These are phyloP conservation scores for Leccinum subtestaceum DNA, from an alignment of 768 basidiomycete genomes.

Conservation along the genomic window DNA sequence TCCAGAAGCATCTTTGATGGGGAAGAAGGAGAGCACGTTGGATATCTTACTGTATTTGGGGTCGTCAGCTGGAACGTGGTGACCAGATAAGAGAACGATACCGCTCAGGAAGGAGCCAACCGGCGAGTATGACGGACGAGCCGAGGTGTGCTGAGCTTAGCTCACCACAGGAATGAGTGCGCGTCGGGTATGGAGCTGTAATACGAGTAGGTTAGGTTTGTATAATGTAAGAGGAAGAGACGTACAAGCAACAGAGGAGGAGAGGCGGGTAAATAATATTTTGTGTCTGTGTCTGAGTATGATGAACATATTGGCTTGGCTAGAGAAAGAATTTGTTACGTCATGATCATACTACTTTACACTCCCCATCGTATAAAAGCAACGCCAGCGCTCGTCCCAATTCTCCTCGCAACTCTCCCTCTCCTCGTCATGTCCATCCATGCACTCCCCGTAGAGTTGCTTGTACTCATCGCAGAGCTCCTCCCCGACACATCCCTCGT, in stretches of 20 bases:
- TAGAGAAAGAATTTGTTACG: slow-evolving; percentile 10
- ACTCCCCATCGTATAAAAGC: slow-evolving; percentile 2
- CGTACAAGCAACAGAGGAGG: not conserved
- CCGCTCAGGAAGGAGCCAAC: slow-evolving; percentile 84
- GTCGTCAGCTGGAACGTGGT: slow-evolving; percentile 35
- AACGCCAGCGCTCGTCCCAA: not conserved
- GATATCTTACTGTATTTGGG: slow-evolving; percentile 56
- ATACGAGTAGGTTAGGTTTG: not conserved
- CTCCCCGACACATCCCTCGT: slow-evolving; percentile 40
- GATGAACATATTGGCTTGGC: slow-evolving; percentile 11
- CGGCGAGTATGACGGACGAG: slow-evolving; percentile 64
- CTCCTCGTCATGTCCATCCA: slow-evolving; percentile 39
- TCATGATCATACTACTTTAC: slow-evolving; percentile 8
- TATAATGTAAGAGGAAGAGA: too few relatives aligned
- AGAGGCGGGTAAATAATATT: not conserved
- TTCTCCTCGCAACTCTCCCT: not conserved
- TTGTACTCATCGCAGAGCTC: slow-evolving; percentile 48
- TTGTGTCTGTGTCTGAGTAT: not conserved
- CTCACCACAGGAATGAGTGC: slow-evolving; percentile 65
- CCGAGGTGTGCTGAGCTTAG: slow-evolving; percentile 54
- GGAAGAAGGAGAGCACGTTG: slow-evolving; percentile 78
- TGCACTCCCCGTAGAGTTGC: slow-evolving; percentile 58
- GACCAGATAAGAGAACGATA: slow-evolving; percentile 38
- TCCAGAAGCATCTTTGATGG: slow-evolving; percentile 76
- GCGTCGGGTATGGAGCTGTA: slow-evolving; percentile 53